phyloP scores from a whole-genome alignment of 139 green algal species.

The Chlamydomonas incerta region DNA sequence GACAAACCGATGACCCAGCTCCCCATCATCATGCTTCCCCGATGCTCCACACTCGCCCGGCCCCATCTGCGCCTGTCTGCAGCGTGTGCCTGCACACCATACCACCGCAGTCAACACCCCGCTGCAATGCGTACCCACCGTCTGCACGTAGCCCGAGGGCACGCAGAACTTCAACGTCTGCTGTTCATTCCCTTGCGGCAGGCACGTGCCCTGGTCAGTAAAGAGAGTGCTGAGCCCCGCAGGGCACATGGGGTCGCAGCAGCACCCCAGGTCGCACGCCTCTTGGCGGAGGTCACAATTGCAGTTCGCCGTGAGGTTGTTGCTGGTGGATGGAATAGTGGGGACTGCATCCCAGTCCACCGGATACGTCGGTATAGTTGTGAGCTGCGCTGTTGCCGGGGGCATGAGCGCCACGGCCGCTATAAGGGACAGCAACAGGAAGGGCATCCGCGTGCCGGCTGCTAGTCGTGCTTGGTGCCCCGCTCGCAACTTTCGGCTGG shows the following conservation, averaged over 20 bases:
- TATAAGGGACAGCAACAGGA: background rate
- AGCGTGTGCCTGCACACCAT: too few species aligned
- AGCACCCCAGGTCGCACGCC: constrained; percentile 60
- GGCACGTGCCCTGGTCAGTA: constrained; percentile 25
- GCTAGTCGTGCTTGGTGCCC: too few species aligned
- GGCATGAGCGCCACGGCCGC: background rate
- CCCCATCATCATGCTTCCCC: too few species aligned
- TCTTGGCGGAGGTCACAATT: constrained; percentile 49
- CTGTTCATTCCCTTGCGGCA: constrained; percentile 47
- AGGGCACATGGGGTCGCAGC: constrained; percentile 61
- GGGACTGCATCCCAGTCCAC: constrained; percentile 48
- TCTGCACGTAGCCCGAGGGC: constrained; percentile 35
- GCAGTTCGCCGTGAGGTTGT: constrained; percentile 60
- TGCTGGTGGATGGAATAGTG: background rate
- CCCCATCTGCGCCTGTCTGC: too few species aligned
- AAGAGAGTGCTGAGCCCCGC: constrained; percentile 24
- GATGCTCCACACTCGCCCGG: too few species aligned
- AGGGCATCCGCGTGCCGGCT: background rate
- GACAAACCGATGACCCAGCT: background rate
- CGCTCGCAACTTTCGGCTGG: too few species aligned
- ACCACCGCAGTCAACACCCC: too few species aligned
- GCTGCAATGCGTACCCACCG: too few species aligned
- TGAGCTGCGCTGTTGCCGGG: background rate
- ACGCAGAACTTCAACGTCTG: constrained; percentile 59
- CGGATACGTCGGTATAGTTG: constrained; percentile 28